A percentile compares a stretch with the other conserved stretches of the same genome.
phyloP scores from a whole-genome alignment of 2,329 filamentous ascomycete genomes.

The Metarhizium robertsii region DNA sequence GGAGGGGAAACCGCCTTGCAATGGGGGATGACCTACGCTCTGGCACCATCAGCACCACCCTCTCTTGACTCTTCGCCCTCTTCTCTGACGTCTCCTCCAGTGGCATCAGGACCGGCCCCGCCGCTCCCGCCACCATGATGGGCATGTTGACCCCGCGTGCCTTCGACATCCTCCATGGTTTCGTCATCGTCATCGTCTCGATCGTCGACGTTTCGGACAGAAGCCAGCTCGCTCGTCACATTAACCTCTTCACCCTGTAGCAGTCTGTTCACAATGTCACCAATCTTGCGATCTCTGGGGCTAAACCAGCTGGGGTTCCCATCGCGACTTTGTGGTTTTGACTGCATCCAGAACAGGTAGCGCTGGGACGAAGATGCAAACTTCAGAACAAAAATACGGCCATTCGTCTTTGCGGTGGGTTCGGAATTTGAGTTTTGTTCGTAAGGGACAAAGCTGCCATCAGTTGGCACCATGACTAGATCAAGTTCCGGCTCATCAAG shows the following conservation, averaged over 20 bases:
- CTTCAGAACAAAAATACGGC: constrained; percentile 86
- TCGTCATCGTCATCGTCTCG: constrained; percentile 51
- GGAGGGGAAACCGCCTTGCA: constrained; percentile 15
- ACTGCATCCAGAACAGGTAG: constrained; percentile 94
- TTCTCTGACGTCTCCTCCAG: constrained; percentile 82
- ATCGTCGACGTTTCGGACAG: constrained; percentile 44
- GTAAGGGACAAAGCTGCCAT: constrained; percentile 82
- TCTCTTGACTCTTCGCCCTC: constrained; percentile 84
- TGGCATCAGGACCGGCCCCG: constrained; percentile 77
- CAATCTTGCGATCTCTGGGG: constrained; percentile 75
- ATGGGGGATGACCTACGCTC: constrained; percentile 80
- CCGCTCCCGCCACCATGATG: constrained; percentile 56
- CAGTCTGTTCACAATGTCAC: constrained; percentile 74
- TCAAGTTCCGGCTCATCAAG: constrained; percentile 72
- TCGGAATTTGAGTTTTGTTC: constrained; percentile 48
- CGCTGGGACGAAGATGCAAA: constrained; percentile 88
- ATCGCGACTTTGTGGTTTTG: constrained; percentile 64
- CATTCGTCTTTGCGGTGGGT: constrained; percentile 60
- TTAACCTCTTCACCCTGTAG: constrained; percentile 86
- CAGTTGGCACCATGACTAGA: constrained; percentile 85
- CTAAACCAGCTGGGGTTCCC: constrained; percentile 72
- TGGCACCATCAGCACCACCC: constrained; percentile 89
- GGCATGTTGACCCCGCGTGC: constrained; percentile 47
- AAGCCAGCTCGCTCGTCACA: constrained; percentile 61
- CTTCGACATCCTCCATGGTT: constrained; percentile 53